Percentiles rank a stretch among this genome's conserved stretches.
Evolutionary conservation across 352 stramenopile species (phyloP).

Genomic region (Stephanocyclus meneghinianus): DNA sequence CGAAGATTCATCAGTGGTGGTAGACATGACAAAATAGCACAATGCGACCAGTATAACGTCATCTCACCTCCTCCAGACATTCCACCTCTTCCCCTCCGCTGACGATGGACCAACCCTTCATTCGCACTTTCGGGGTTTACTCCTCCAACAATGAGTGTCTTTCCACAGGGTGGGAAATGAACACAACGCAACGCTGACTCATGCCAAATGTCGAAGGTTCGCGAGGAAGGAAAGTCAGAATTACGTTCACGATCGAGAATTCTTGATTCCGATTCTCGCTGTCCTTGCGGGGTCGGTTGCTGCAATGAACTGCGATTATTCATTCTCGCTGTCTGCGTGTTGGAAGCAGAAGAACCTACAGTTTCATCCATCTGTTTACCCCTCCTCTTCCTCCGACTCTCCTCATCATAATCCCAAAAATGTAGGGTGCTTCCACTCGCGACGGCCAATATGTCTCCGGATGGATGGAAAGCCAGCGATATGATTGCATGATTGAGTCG

Average conservation of each 20-base stretch:
- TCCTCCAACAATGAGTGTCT: slow-evolving; percentile 91
- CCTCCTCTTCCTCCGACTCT: slow-evolving; percentile 27
- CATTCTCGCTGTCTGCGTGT: background rate
- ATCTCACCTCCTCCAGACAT: slow-evolving; percentile 59
- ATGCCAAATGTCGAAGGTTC: slow-evolving; percentile 45
- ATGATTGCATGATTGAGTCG: slow-evolving; percentile 93
- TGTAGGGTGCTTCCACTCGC: slow-evolving; percentile 92
- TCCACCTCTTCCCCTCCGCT: slow-evolving; percentile 23
- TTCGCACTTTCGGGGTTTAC: slow-evolving; percentile 81
- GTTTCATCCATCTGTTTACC: background rate
- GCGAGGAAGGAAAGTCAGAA: slow-evolving; percentile 24
- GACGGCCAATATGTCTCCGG: slow-evolving; percentile 91
- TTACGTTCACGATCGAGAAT: slow-evolving; percentile 33
- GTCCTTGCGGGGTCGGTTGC: background rate
- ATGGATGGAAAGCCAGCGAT: slow-evolving; percentile 94
- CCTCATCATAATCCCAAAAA: slow-evolving; percentile 89
- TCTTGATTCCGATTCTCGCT: slow-evolving; percentile 21
- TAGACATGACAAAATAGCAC: too few species aligned
- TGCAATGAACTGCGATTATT: background rate
- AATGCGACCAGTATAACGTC: too few species aligned
- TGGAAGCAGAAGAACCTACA: background rate
- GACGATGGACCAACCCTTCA: slow-evolving; percentile 23
- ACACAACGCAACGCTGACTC: slow-evolving; percentile 88
- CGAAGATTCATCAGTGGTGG: too few species aligned
- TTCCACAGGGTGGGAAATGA: slow-evolving; percentile 89